Evolutionary conservation across 805 yeast genomes (phyloP).

Genomic region (Cyberlindnera maritima): DNA sequence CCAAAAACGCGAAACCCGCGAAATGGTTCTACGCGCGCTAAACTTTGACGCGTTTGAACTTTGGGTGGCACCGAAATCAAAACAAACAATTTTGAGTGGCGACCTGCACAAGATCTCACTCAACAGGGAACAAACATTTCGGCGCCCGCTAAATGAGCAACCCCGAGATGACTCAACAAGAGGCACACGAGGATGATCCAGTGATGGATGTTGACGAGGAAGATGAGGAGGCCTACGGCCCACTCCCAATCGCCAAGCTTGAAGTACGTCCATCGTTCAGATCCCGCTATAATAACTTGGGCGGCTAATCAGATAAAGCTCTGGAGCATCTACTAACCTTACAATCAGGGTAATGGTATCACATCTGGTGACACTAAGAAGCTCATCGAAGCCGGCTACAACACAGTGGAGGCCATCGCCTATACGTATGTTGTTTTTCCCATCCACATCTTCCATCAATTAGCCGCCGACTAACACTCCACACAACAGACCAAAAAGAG

Average conservation of each 20-base stretch:
- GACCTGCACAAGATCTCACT: no score
- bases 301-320: not conserved
- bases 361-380: conserved; percentile 74
- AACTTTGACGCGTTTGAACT: not conserved
- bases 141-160: not conserved
- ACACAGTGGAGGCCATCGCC: conserved; percentile 91
- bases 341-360: conserved; percentile 73
- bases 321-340: not conserved
- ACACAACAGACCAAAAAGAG: conserved; percentile 59
- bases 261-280: conserved; percentile 29
- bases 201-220: conserved; percentile 35
- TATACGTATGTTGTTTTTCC: conserved; percentile 49
- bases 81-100: conserved; percentile 11
- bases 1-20: not conserved
- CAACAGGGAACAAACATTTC: no score
- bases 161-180: conserved; percentile 14
- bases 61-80: conserved; percentile 9
- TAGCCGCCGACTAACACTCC: conserved; percentile 8
- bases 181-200: conserved; percentile 13
- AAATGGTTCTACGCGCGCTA: not conserved
- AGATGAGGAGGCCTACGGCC: conserved; percentile 56
- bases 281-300: not conserved
- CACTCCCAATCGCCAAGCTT: conserved; percentile 50
- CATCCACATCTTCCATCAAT: not conserved
- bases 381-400: conserved; percentile 76